Evolutionary conservation across 805 yeast genomes (phyloP).

Genomic region (Lachancea quebecensis): DNA sequence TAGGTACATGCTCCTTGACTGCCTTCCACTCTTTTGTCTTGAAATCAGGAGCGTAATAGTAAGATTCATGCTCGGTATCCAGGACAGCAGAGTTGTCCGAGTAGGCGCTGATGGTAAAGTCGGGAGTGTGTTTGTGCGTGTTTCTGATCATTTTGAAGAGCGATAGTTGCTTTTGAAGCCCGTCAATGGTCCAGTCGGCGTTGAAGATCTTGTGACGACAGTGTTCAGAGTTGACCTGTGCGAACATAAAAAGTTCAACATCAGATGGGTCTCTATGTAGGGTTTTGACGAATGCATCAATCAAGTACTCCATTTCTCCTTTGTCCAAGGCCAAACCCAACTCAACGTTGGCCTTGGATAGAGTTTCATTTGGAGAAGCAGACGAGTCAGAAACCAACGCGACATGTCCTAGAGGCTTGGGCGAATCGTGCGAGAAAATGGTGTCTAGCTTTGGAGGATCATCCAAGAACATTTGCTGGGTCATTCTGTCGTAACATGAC

Average conservation of each 20-base stretch:
- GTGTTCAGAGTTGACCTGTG: conserved; percentile 98
- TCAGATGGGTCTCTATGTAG: conserved; percentile 91
- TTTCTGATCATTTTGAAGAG: conserved; percentile 93
- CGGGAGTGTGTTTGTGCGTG: conserved; percentile 76
- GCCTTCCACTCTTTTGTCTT: conserved; percentile 67
- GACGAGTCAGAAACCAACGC: conserved; percentile 45
- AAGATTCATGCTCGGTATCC: conserved; percentile 50
- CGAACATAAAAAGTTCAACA: conserved; percentile 97
- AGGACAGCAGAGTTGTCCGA: conserved; percentile 97
- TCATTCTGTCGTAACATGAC: conserved; percentile 89
- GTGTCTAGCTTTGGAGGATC: conserved; percentile 60
- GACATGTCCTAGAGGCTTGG: conserved; percentile 76
- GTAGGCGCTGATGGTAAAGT: conserved; percentile 85
- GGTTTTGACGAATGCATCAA: conserved; percentile 68
- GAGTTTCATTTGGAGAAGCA: conserved; percentile 40
- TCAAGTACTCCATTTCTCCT: conserved; percentile 86
- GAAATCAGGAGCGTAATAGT: conserved; percentile 71
- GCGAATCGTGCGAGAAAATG: conserved; percentile 68
- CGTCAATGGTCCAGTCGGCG: conserved; percentile 97
- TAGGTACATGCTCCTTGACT: conserved; percentile 71
- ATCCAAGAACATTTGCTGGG: conserved; percentile 60
- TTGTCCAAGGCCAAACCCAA: conserved; percentile 91
- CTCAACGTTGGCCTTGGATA: conserved; percentile 69
- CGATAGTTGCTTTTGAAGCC: conserved; percentile 60
- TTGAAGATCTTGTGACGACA: conserved; percentile 98